phyloP scores from a whole-genome alignment of 371 early-diverging fungal species.

The Conidiobolus incongruus region DNA sequence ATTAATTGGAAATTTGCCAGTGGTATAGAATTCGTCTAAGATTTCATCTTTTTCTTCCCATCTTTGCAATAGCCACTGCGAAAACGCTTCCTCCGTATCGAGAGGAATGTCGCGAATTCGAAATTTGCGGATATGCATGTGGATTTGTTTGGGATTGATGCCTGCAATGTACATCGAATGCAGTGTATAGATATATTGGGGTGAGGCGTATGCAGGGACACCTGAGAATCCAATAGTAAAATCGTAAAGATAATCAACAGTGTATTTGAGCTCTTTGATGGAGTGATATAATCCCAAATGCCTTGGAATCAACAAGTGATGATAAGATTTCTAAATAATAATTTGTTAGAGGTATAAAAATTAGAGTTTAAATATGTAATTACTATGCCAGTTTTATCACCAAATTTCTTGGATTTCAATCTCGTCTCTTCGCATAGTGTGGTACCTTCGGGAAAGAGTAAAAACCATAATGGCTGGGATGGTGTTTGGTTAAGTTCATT shows the following conservation, averaged over 20 bases:
- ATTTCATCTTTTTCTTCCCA: conserved; percentile 72
- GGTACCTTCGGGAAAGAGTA: conserved; percentile 86
- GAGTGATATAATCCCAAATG: conserved; percentile 46
- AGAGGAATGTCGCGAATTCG: conserved; percentile 34
- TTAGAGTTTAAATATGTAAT: neutral
- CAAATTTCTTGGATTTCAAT: conserved; percentile 17
- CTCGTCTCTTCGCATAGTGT: conserved; percentile 27
- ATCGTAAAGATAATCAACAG: conserved; percentile 52
- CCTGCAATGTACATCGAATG: conserved; percentile 36
- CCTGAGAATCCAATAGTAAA: conserved; percentile 69
- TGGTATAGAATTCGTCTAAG: conserved; percentile 51
- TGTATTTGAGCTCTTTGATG: conserved; percentile 27
- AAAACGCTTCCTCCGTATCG: conserved; percentile 29
- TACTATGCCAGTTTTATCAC: conserved; percentile 25
- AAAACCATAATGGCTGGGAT: conserved; percentile 48
- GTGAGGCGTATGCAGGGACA: conserved; percentile 38
- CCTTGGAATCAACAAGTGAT: conserved; percentile 49
- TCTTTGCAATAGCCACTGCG: conserved; percentile 44
- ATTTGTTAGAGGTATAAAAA: neutral
- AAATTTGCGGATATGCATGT: conserved; percentile 50
- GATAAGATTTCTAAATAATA: conserved; percentile 16
- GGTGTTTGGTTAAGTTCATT: conserved; percentile 9
- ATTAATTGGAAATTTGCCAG: conserved; percentile 31
- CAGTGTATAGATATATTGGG: conserved; percentile 49
- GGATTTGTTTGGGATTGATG: conserved; percentile 41